A percentile compares a stretch with the other conserved stretches of the same genome.
These are phyloP conservation scores for Begonia fuchsioides DNA, from an alignment of 306 rosid species.

Conservation along the genomic window DNA sequence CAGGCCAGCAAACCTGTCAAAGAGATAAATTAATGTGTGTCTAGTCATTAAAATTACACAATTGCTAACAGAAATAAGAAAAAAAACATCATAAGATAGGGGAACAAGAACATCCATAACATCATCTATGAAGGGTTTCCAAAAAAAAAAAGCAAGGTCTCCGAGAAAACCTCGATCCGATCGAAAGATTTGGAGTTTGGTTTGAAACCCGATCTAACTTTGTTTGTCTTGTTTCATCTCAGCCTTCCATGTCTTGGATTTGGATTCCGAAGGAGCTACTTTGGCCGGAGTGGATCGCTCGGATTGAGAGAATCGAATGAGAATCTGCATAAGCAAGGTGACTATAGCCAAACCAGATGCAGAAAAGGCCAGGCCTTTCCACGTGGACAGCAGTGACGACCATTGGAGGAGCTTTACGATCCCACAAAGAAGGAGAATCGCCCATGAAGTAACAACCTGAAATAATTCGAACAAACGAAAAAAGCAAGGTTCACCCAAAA, in stretches of 20 bases:
- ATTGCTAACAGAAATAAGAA: background rate
- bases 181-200: background rate
- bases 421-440: constrained; percentile 42
- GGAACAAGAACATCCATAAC: background rate
- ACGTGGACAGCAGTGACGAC: constrained; percentile 59
- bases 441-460: constrained; percentile 73
- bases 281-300: constrained; percentile 75
- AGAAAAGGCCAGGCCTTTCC: constrained; percentile 76
- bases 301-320: constrained; percentile 74
- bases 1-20: too few relatives aligned
- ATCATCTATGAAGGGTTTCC: background rate
- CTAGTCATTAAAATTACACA: background rate
- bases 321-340: constrained; percentile 65
- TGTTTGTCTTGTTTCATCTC: constrained; percentile 1
- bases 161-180: background rate
- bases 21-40: too few relatives aligned
- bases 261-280: constrained; percentile 28
- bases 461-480: background rate
- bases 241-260: background rate
- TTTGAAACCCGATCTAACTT: background rate
- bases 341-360: constrained; percentile 37
- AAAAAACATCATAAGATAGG: background rate
- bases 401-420: constrained; percentile 45
- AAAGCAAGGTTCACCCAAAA: too few relatives aligned
- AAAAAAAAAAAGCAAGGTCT: background rate